A percentile compares a stretch with the other conserved stretches of the same genome.
Conservation (phyloP, 208 protist genomes). For the Phytomonas francai region DNA sequence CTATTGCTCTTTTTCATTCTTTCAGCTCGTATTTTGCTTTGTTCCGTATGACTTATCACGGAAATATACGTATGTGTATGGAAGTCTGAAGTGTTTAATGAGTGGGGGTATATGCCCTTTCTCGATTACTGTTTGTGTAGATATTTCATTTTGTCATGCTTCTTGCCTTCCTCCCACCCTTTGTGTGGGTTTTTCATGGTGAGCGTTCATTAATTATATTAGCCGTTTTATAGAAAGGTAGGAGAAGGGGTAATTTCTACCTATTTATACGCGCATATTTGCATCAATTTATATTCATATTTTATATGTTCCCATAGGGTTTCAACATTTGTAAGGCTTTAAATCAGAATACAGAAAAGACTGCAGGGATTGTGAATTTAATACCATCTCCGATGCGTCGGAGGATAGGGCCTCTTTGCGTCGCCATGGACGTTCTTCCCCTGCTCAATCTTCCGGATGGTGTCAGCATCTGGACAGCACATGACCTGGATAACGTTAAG, state of each 20-base stretch:
- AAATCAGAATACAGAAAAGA: slow-evolving; percentile 8
- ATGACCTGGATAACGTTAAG: slow-evolving; percentile 24
- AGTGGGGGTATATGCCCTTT: background rate
- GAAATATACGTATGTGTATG: background rate
- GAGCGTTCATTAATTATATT: background rate
- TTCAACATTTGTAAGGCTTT: slow-evolving; percentile 1
- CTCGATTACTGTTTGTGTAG: background rate
- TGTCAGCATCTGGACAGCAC: slow-evolving; percentile 46
- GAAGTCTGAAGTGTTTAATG: background rate
- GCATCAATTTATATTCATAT: background rate
- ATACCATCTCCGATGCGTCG: background rate
- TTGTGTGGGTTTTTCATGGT: background rate
- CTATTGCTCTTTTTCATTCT: background rate
- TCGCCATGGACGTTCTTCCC: slow-evolving; percentile 20
- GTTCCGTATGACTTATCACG: background rate
- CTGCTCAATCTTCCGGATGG: slow-evolving; percentile 38
- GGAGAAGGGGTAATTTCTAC: background rate
- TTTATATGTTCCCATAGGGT: slow-evolving; percentile 3
- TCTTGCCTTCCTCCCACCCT: background rate
- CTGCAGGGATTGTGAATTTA: background rate
- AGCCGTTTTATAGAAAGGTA: background rate
- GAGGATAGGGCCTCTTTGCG: background rate
- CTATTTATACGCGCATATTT: background rate
- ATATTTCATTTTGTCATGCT: background rate
- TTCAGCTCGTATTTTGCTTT: background rate